These are phyloP conservation scores for Pythium aquatile DNA, from an alignment of 352 stramenopile genomes.

Conservation along the genomic window DNA sequence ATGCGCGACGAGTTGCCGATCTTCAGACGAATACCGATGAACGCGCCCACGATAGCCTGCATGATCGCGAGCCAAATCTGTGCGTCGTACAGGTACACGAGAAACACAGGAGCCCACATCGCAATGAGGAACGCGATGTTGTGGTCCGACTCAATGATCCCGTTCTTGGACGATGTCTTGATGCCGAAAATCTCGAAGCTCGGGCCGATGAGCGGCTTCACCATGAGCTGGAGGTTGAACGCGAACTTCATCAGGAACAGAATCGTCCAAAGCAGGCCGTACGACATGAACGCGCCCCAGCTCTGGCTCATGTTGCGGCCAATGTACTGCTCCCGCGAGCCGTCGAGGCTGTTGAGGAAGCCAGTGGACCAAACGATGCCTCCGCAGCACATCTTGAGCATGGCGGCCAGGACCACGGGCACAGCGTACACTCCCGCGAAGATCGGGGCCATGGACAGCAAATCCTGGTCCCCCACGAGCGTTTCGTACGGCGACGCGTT, in stretches of 20 bases:
- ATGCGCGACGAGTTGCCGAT: conserved; percentile 83
- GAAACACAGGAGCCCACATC: conserved; percentile 76
- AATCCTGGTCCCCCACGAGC: conserved; percentile 51
- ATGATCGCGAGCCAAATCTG: conserved; percentile 88
- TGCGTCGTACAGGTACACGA: conserved; percentile 87
- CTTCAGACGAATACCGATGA: conserved; percentile 76
- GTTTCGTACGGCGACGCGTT: conserved; percentile 67
- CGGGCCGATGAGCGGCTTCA: conserved; percentile 96
- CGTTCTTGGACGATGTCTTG: conserved; percentile 52
- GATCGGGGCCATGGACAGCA: conserved; percentile 59
- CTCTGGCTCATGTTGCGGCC: conserved; percentile 74
- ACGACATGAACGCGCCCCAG: conserved; percentile 63
- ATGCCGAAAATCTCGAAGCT: conserved; percentile 93
- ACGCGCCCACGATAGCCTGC: conserved; percentile 69
- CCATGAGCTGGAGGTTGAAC: conserved; percentile 97
- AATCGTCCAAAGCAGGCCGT: conserved; percentile 76
- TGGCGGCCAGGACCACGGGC: conserved; percentile 55
- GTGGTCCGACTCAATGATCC: conserved; percentile 67
- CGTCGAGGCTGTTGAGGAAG: conserved; percentile 67
- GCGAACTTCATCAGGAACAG: conserved; percentile 94
- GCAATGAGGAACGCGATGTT: conserved; percentile 79
- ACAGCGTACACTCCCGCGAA: conserved; percentile 57
- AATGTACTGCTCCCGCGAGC: conserved; percentile 75
- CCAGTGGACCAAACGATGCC: conserved; percentile 51
- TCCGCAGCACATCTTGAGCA: conserved; percentile 68